Conservation (phyloP, 2,329 filamentous ascomycete genomes). For the Aspergillus amoenus region DNA sequence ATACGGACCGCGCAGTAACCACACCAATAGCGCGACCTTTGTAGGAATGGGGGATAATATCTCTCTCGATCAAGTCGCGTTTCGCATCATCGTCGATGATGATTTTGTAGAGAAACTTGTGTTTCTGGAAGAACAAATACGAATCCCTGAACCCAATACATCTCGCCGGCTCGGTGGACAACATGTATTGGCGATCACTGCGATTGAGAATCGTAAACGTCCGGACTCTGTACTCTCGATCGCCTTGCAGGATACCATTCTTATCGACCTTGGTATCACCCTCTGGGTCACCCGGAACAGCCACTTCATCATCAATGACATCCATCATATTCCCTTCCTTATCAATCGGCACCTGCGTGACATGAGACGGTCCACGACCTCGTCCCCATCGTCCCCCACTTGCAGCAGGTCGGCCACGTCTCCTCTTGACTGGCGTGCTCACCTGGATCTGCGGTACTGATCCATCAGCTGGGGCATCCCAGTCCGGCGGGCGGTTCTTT, state of each 20-base stretch:
- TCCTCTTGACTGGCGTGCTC: conserved; percentile 55
- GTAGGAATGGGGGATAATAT: conserved; percentile 96
- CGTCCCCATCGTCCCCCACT: conserved; percentile 70
- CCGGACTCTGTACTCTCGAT: conserved; percentile 89
- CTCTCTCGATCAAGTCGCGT: conserved; percentile 88
- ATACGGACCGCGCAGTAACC: conserved; percentile 93
- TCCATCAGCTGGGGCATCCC: conserved; percentile 61
- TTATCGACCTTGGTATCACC: conserved; percentile 95
- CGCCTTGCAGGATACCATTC: conserved; percentile 75
- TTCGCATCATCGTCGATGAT: conserved; percentile 98
- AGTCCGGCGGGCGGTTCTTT: conserved; percentile 79
- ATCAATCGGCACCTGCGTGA: conserved; percentile 81
- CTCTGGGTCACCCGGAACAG: conserved; percentile 79
- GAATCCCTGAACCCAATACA: conserved; percentile 97
- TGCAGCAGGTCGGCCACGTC: conserved; percentile 57
- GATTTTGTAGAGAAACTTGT: conserved; percentile 94
- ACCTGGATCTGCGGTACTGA: conserved; percentile 45
- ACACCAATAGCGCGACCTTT: conserved; percentile 97
- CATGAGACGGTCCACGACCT: conserved; percentile 70
- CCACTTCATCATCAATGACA: conserved; percentile 88
- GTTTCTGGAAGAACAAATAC: conserved; percentile 98
- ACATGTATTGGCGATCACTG: conserved; percentile 88
- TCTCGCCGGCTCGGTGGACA: conserved; percentile 94
- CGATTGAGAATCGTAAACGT: conserved; percentile 88
- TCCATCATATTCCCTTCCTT: conserved; percentile 91